Conservation (phyloP, 2,329 filamentous ascomycete genomes). For the Epichloe sibirici region DNA sequence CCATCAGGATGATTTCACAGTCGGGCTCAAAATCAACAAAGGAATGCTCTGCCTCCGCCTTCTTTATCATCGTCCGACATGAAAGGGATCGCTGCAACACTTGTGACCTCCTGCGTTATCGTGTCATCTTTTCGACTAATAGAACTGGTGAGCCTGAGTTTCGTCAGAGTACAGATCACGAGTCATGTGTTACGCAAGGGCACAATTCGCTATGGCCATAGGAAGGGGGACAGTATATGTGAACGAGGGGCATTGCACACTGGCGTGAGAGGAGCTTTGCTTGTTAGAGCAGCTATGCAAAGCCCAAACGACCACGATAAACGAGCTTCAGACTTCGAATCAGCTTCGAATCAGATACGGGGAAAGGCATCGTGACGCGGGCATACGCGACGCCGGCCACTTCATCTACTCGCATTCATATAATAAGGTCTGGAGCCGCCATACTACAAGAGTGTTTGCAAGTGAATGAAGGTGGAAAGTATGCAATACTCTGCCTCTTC, state of each 20-base stretch:
- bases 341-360: neutral
- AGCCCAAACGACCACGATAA: no score
- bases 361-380: neutral
- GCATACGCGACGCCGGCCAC: no score
- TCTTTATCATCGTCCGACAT: neutral
- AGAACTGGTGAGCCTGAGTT: no score
- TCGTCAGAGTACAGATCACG: no score
- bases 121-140: no score
- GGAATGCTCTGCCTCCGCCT: neutral
- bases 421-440: neutral
- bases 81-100: neutral
- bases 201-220: no score
- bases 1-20: neutral
- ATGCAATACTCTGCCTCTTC: neutral
- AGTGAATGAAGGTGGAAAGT: neutral
- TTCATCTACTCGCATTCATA: neutral
- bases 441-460: neutral
- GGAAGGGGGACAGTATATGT: no score
- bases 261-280: no score
- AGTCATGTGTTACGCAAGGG: no score
- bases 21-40: neutral
- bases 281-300: no score
- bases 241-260: no score
- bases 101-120: neutral
- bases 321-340: no score